Percentiles rank a stretch among this genome's conserved stretches.
Evolutionary conservation across 2,329 filamentous ascomycete genomes (phyloP).

Genomic region (Penicillium sp.): DNA sequence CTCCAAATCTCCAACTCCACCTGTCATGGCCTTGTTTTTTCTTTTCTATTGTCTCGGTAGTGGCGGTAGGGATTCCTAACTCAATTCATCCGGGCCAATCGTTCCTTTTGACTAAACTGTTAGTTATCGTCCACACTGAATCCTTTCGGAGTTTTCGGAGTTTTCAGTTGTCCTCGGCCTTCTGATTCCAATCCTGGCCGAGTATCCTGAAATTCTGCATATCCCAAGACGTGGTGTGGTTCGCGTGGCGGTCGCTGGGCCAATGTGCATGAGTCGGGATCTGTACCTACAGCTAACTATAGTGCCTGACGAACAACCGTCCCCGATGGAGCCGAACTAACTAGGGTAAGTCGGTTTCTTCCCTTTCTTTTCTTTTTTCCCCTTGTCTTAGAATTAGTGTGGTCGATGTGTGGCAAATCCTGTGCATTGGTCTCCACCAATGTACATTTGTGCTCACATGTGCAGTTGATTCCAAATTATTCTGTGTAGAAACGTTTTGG

Average conservation of each 20-base stretch:
- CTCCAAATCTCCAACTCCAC: not conserved
- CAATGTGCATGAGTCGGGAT: constrained; percentile 7
- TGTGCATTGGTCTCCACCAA: constrained; percentile 2
- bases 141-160: not conserved
- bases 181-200: constrained; percentile 15
- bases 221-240: constrained; percentile 9
- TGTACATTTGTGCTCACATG: not conserved
- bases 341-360: constrained; percentile 13
- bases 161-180: constrained; percentile 1
- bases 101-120: not conserved
- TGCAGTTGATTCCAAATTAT: constrained; percentile 12
- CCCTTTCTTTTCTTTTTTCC: not conserved
- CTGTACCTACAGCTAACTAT: constrained; percentile 16
- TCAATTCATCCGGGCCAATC: constrained; percentile 2
- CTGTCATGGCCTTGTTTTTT: constrained; percentile 15
- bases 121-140: not conserved
- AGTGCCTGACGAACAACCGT: not conserved
- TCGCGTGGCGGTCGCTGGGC: not conserved
- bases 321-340: constrained; percentile 1
- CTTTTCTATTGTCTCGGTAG: constrained; percentile 10
- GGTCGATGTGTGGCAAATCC: constrained; percentile 18
- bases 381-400: constrained; percentile 5
- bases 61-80: not conserved
- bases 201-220: constrained; percentile 7
- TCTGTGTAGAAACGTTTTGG: not conserved